These are phyloP conservation scores for Beta corolliflora DNA, from an alignment of 179 eudicot species.

Conservation along the genomic window DNA sequence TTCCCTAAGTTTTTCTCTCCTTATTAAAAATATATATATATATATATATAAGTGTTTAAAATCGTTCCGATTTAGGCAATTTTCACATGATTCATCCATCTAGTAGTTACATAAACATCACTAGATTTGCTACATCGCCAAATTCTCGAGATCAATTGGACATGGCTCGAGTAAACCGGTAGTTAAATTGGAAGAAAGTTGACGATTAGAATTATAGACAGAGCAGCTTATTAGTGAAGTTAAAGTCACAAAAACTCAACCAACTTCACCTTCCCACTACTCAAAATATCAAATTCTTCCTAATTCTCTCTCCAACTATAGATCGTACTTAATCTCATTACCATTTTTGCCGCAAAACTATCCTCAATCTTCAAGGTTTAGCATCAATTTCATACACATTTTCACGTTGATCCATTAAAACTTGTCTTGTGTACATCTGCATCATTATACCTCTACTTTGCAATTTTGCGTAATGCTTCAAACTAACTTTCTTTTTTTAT, in stretches of 20 bases:
- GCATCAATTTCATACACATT: constrained; percentile 7
- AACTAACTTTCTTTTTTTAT: neutral
- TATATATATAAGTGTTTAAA: too few relatives aligned
- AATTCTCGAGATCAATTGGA: too few relatives aligned
- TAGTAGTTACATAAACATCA: too few relatives aligned
- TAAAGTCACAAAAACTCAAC: neutral
- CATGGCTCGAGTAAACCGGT: neutral
- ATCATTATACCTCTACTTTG: too few relatives aligned
- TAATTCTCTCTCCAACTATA: neutral
- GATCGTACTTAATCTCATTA: constrained; percentile 18
- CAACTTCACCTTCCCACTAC: too few relatives aligned
- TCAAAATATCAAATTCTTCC: neutral
- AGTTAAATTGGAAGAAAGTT: neutral
- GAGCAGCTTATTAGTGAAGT: neutral
- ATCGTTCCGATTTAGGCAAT: too few relatives aligned
- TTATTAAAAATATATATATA: too few relatives aligned
- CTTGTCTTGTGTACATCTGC: neutral
- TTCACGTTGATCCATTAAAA: neutral
- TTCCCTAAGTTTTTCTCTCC: too few relatives aligned
- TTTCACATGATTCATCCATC: too few relatives aligned
- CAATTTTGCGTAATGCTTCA: neutral
- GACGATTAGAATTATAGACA: neutral
- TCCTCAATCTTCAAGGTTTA: neutral
- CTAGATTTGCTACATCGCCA: too few relatives aligned
- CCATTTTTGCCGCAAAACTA: neutral